A percentile compares a stretch with the other conserved stretches of the same genome.
phyloP scores from a whole-genome alignment of 2,329 filamentous ascomycete genomes.

The Tolypocladium capitatum region DNA sequence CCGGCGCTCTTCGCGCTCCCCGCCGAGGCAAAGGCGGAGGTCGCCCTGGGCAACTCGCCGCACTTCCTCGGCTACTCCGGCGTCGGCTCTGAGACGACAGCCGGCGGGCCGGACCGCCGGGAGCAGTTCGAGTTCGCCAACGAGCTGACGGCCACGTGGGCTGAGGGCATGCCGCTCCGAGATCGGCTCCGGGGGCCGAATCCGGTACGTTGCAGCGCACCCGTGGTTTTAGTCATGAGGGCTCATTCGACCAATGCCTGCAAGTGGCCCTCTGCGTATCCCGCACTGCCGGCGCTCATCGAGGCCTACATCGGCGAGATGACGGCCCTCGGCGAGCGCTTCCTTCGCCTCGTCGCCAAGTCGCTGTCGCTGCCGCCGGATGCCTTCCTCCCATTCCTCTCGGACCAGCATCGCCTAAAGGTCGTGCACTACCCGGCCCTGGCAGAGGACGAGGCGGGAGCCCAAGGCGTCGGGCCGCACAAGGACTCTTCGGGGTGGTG shows the following conservation, averaged over 20 bases:
- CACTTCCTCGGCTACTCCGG: constrained; percentile 49
- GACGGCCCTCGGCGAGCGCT: constrained; percentile 35
- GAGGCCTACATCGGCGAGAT: constrained; percentile 38
- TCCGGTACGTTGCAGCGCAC: constrained; percentile 20
- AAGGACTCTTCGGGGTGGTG: constrained; percentile 49
- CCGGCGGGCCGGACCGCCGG: constrained; percentile 34
- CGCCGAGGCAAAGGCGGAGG: constrained; percentile 19
- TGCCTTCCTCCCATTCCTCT: constrained; percentile 31
- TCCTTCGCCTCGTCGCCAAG: constrained; percentile 42
- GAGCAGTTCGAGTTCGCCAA: constrained; percentile 50
- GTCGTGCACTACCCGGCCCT: not conserved
- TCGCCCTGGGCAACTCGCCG: constrained; percentile 38
- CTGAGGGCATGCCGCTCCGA: constrained; percentile 19
- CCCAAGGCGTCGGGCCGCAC: constrained; percentile 47
- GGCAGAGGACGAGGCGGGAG: constrained; percentile 9
- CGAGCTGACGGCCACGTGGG: constrained; percentile 29
- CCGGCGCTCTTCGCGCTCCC: not conserved
- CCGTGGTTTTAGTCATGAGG: not conserved
- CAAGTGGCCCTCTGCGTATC: not conserved
- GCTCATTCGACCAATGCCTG: not conserved
- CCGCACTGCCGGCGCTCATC: not conserved
- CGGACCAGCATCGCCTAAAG: not conserved
- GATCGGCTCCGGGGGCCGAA: constrained; percentile 34
- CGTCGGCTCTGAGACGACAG: constrained; percentile 41
- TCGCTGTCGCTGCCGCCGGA: constrained; percentile 35